phyloP scores from a whole-genome alignment of 176 grass and related monocot genomes.

The Metroxylon sagu region DNA sequence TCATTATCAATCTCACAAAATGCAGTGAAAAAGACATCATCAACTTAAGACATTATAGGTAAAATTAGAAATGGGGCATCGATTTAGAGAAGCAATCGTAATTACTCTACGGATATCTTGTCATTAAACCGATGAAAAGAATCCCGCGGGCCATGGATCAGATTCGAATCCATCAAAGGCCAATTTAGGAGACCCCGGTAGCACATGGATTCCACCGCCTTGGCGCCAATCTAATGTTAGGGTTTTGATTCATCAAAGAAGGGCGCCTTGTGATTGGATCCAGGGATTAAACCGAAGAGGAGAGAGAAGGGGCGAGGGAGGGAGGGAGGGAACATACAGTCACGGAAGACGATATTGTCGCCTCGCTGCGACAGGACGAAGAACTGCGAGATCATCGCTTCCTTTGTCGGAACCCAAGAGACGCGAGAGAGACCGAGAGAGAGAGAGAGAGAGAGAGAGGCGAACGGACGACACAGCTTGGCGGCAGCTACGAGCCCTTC shows the following conservation, averaged over 20 bases:
- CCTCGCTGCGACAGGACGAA: slow-evolving; percentile 97
- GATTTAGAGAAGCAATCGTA: too few species aligned
- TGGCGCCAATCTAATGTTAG: neutral
- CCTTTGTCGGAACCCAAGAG: neutral
- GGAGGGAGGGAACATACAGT: slow-evolving; percentile 45
- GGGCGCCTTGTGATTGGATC: neutral
- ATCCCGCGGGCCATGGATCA: too few species aligned
- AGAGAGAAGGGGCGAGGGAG: slow-evolving; percentile 10
- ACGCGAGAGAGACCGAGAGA: neutral
- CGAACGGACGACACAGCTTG: neutral
- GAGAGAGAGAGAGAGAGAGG: neutral
- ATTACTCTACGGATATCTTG: too few species aligned
- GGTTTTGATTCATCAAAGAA: neutral
- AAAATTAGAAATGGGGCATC: too few species aligned
- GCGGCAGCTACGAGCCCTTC: too few species aligned
- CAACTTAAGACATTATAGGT: too few species aligned
- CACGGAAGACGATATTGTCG: slow-evolving; percentile 99
- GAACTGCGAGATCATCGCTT: slow-evolving; percentile 92
- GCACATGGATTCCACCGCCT: too few species aligned
- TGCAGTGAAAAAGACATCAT: too few species aligned
- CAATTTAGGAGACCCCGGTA: too few species aligned
- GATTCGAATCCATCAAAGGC: too few species aligned
- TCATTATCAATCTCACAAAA: too few species aligned
- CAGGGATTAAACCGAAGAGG: neutral
- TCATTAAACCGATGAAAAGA: too few species aligned